Percentiles rank a stretch among this genome's conserved stretches.
These are phyloP conservation scores for Alternaria arbusti DNA, from an alignment of 2,329 filamentous ascomycete genomes.

Conservation along the genomic window DNA sequence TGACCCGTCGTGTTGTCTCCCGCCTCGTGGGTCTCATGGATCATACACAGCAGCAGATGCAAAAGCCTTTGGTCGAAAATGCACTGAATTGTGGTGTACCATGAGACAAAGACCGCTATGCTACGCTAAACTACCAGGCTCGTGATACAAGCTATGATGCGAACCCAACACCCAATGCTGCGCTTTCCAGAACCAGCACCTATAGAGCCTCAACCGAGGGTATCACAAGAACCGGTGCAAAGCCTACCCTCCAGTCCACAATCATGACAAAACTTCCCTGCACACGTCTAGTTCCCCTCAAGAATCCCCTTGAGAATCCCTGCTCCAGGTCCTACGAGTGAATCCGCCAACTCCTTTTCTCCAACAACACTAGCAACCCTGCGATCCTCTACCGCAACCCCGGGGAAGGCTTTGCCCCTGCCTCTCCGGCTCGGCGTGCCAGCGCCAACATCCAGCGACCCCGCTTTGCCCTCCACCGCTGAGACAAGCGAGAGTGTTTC, in stretches of 20 bases:
- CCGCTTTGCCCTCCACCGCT: constrained; percentile 72
- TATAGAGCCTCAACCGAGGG: background rate
- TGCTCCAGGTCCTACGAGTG: constrained; percentile 64
- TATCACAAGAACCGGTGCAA: background rate
- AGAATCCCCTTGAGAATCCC: constrained; percentile 45
- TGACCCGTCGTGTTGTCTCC: background rate
- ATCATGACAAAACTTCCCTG: background rate
- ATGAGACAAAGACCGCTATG: background rate
- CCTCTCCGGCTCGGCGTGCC: constrained; percentile 76
- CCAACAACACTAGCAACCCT: constrained; percentile 78
- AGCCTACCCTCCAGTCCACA: background rate
- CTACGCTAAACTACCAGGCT: constrained; percentile 8
- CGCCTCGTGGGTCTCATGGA: background rate
- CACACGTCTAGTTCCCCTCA: constrained; percentile 21
- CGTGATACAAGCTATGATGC: constrained; percentile 8
- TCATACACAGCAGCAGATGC: background rate
- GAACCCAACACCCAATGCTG: background rate
- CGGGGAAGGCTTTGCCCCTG: constrained; percentile 54
- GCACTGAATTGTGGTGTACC: constrained; percentile 1
- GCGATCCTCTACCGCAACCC: constrained; percentile 71
- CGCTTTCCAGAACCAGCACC: constrained; percentile 11
- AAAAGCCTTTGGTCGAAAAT: background rate
- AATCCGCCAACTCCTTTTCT: constrained; percentile 77
- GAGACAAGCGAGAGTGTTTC: constrained; percentile 85
- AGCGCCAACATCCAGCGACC: constrained; percentile 64